These are phyloP conservation scores for Dispira simplex DNA, from an alignment of 192 early-diverging fungal species.

Conservation along the genomic window DNA sequence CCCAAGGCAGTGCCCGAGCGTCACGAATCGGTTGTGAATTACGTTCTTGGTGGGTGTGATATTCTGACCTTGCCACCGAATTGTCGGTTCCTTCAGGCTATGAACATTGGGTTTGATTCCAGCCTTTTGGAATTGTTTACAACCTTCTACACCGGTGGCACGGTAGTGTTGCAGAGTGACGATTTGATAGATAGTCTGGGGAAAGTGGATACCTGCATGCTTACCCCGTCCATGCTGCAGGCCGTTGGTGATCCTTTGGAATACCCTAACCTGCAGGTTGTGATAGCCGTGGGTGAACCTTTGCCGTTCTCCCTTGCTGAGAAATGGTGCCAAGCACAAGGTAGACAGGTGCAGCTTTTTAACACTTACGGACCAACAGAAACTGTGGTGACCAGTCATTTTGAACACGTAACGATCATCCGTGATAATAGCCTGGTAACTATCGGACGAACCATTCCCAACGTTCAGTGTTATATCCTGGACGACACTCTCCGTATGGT, in stretches of 20 bases:
- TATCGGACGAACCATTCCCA: not conserved
- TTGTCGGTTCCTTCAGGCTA: not conserved
- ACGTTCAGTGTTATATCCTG: not conserved
- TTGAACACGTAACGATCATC: not conserved
- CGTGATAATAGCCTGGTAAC: not conserved
- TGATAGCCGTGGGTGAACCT: not conserved
- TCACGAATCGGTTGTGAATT: constrained; percentile 1
- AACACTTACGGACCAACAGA: constrained; percentile 6
- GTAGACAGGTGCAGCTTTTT: not conserved
- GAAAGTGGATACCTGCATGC: not conserved
- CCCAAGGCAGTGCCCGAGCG: not conserved
- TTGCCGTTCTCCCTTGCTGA: constrained; percentile 6
- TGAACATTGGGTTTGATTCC: constrained; percentile 8
- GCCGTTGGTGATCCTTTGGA: not conserved
- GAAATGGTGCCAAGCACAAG: not conserved
- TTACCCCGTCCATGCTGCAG: not conserved
- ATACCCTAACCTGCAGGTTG: not conserved
- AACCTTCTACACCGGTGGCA: not conserved
- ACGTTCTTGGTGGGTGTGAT: not conserved
- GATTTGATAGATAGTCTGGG: not conserved
- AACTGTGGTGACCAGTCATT: not conserved
- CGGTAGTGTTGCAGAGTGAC: constrained; percentile 3
- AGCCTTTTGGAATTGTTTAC: not conserved
- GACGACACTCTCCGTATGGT: not conserved
- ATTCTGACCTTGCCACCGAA: not conserved